Evolutionary conservation across 148 eudicot species (phyloP), one percentile per base, ranked within the genome.

Genomic region (Amaranthus hypochondriacus): DNA sequence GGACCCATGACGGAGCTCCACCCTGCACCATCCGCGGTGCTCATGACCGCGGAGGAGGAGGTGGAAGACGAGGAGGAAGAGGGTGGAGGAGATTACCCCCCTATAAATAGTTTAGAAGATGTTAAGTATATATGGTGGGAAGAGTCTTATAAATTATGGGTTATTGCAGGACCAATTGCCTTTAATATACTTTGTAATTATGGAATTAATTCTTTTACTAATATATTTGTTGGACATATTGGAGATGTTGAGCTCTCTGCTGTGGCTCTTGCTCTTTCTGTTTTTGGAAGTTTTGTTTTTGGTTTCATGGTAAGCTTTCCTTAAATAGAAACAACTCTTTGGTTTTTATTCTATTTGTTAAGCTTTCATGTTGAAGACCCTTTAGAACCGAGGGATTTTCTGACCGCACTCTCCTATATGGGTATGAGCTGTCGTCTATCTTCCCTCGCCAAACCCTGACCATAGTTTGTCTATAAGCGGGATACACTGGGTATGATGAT

Each of bases 121-220:
- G 85, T 68, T 9, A 85, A 75, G 72, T 64, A 74, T 69, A 8
- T 91, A 12, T 73, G 83, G 69, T 71, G 67, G 57, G 6, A 77
- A 3, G 98, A 94, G 69, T 87, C 96, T 0, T 49, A 71, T 2
- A 94, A 88, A 76, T 71, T 91, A 43, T 94, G 97, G 98, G 75
- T 73, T 3, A 94, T 94, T 75, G 98, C 96, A 18, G 90, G 86
- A 13, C 98, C 98, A 0, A 94, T 94, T 64, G 98, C 97, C 1
- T 94, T 94, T 71, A 94, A 88, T 50, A 94, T 94, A n/a, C 79
- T 91, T 15, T 94, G 98, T 75, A 94, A 94, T 69, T 94, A 94
- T 74, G 98, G 98, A 18, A 82, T 88, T 6, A 94, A 94, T 73
- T 91, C 98, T 0, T 87, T 91, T 49, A 94, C 98, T 1, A 91